Evolutionary conservation across 2,329 filamentous ascomycete species (phyloP), one percentile per base, ranked within the genome.

Genomic region (Lasiodiplodia gonubiensis): DNA sequence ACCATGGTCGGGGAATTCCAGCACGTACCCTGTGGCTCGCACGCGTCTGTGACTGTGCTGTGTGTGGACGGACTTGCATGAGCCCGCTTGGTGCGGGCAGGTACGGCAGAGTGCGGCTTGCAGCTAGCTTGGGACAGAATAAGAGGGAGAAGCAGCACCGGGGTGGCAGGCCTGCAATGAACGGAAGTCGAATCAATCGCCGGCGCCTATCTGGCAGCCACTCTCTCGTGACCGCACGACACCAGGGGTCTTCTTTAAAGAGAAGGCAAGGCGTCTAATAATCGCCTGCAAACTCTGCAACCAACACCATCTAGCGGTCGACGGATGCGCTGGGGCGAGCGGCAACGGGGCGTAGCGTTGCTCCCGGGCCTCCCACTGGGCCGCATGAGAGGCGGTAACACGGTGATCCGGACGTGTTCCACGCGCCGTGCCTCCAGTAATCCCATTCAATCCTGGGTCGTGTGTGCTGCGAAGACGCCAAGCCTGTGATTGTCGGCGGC

Each of bases 11-110:
- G 73, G 72, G 74, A 75, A 76, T 73, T 73, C 48, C 21, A 51
- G 27, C n/a, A 64, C 59, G 64, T 49, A 64, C 49, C 27, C 30
- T 53, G 54, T 21, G 74, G 75, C 75, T 74, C 75, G 78, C 78
- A 74, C 78, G 74, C 72, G 73, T 73, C 73, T 73, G 49, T 74
- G 72, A 75, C 74, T 74, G 74, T 76, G 76, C 59, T 72, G 72
- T 76, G 72, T 72, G 72, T 72, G 74, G 71, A 76, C 70, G 72
- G 69, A 69, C 70, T 78, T 80, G 80, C 80, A 82, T 78, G 78
- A 77, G 80, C 76, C 78, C 78, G 79, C 70, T 69, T 68, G 60
- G 67, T 68, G 60, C 67, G 68, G 67, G 69, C 65, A 70, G 70
- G 74, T 77, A 72, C 71, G 75, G 75, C 73, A 73, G 71, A 18